Conservation (phyloP, 768 basidiomycete genomes). For the Boletus sp. region DNA sequence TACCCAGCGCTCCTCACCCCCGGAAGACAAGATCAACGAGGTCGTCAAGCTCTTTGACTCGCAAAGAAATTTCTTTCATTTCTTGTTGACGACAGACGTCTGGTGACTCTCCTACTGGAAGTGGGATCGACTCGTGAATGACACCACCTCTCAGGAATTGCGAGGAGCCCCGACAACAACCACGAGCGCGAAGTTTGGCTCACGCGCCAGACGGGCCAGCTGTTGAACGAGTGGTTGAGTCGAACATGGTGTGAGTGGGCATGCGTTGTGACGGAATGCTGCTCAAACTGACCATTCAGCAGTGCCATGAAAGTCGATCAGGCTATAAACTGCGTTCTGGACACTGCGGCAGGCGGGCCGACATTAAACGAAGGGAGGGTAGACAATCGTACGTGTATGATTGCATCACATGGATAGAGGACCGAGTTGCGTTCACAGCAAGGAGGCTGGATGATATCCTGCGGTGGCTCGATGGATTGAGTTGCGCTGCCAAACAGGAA, state of each 20-base stretch:
- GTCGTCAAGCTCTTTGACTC: slow-evolving; percentile 7
- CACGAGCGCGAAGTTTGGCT: background rate
- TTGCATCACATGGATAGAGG: background rate
- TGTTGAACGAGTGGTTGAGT: background rate
- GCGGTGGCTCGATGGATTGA: slow-evolving; percentile 9
- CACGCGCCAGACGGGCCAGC: background rate
- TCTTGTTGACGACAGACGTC: slow-evolving; percentile 5
- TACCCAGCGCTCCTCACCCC: background rate
- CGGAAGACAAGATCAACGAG: slow-evolving; percentile 5
- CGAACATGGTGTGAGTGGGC: background rate
- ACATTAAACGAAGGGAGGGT: background rate
- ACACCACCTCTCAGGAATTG: slow-evolving; percentile 1
- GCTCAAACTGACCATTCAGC: background rate
- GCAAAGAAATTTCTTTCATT: slow-evolving; percentile 3
- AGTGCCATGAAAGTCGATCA: background rate
- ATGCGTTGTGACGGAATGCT: background rate
- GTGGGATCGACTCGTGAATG: background rate
- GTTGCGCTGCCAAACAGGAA: slow-evolving; percentile 13
- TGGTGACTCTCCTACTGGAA: background rate
- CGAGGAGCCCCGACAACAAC: background rate
- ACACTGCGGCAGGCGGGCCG: too few species aligned
- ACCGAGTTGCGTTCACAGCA: background rate
- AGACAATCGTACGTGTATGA: background rate
- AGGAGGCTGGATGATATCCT: slow-evolving; percentile 7
- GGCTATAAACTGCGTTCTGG: background rate